These are phyloP conservation scores for Austroboletus novae-zelandiae DNA, from an alignment of 1,284 basidiomycete species.

Conservation along the genomic window DNA sequence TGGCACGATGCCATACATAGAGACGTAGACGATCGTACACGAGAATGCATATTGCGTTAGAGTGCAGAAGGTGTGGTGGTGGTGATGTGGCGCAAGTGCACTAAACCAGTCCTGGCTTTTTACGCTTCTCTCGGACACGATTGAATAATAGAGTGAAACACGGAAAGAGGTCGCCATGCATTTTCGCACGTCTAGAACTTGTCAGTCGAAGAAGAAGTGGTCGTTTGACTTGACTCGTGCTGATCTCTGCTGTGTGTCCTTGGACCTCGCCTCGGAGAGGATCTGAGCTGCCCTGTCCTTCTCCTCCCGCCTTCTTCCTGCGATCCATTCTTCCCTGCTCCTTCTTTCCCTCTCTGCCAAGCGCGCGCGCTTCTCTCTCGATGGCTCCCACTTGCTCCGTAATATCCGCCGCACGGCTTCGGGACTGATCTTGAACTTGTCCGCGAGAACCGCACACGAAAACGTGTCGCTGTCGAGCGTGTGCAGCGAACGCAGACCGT, in stretches of 20 bases:
- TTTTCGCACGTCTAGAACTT: slow-evolving; percentile 15
- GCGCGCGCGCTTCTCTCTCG: slow-evolving; percentile 52
- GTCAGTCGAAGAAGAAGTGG: slow-evolving; percentile 42
- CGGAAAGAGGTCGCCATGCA: background rate
- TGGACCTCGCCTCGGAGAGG: slow-evolving; percentile 20
- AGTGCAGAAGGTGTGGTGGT: slow-evolving; percentile 1
- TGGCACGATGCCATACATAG: slow-evolving; percentile 3
- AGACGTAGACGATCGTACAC: slow-evolving; percentile 4
- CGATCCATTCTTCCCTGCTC: slow-evolving; percentile 42
- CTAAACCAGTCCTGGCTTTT: background rate
- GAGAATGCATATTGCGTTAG: slow-evolving; percentile 12
- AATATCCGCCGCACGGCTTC: slow-evolving; percentile 87
- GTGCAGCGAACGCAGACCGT: slow-evolving; percentile 75
- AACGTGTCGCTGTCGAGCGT: slow-evolving; percentile 67
- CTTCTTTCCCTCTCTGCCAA: slow-evolving; percentile 60
- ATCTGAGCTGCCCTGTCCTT: slow-evolving; percentile 32
- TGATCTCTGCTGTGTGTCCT: slow-evolving; percentile 21
- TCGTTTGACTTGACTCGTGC: slow-evolving; percentile 33
- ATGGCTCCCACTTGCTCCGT: slow-evolving; percentile 76
- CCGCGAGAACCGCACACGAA: slow-evolving; percentile 68
- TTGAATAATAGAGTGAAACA: slow-evolving; percentile 1
- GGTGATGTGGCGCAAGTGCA: background rate
- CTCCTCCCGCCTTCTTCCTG: slow-evolving; percentile 43
- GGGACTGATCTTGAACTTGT: slow-evolving; percentile 79
- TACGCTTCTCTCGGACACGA: slow-evolving; percentile 1